Evolutionary conservation across 1,284 basidiomycete species (phyloP).

Genomic region (Puccinia horiana): DNA sequence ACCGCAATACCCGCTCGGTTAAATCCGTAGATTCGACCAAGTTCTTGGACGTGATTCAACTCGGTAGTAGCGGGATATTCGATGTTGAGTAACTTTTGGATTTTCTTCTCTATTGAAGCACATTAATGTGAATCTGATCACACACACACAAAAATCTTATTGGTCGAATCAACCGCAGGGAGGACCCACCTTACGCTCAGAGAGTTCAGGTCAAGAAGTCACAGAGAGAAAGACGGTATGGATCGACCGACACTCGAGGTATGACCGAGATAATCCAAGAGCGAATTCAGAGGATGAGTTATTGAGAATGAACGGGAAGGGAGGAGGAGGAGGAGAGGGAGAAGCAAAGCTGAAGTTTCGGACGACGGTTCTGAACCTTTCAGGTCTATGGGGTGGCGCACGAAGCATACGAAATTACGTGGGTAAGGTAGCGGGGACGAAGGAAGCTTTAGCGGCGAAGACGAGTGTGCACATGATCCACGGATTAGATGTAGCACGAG

Average conservation of each 20-base stretch:
- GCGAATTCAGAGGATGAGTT: conserved; percentile 66
- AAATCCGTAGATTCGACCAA: conserved; percentile 11
- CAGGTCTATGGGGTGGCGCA: conserved; percentile 67
- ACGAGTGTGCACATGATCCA: conserved; percentile 64
- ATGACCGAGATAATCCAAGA: conserved; percentile 60
- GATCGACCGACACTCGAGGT: conserved; percentile 65
- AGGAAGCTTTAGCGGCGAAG: conserved; percentile 64
- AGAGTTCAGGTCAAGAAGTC: not conserved
- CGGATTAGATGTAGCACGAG: conserved; percentile 63
- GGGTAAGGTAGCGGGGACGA: conserved; percentile 63
- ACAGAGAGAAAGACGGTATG: conserved; percentile 54
- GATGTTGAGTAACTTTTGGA: conserved; percentile 24
- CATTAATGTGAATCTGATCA: not conserved
- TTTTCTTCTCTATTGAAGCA: conserved; percentile 26
- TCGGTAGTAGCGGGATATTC: conserved; percentile 66
- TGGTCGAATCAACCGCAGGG: conserved; percentile 6
- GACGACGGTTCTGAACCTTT: conserved; percentile 66
- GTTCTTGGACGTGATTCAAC: conserved; percentile 63
- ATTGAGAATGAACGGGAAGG: conserved; percentile 61
- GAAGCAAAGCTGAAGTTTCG: conserved; percentile 49
- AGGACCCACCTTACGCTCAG: not conserved
- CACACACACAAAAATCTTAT: not conserved
- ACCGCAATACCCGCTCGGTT: conserved; percentile 50
- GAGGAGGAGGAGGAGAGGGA: conserved; percentile 51
- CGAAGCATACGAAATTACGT: conserved; percentile 65